Evolutionary conservation across 768 basidiomycete species (phyloP), one percentile per base, ranked within the genome.

Genomic region (Sarcomyxa edulis): DNA sequence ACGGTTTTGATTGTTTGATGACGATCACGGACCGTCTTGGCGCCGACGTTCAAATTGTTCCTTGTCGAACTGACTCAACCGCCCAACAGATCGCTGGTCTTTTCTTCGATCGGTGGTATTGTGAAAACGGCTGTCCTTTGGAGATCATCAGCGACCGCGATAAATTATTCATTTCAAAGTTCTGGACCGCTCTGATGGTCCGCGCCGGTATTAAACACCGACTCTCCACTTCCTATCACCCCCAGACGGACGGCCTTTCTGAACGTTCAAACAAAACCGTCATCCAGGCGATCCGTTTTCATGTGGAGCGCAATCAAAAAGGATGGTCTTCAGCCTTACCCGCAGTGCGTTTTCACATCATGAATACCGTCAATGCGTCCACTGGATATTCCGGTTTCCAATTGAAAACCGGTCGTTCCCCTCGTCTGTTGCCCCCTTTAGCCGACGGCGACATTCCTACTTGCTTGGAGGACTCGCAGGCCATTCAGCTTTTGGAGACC

Each of bases 191-290:
- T n/a, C n/a, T n/a, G n/a, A n/a, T n/a, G n/a, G n/a, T n/a, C n/a
- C n/a, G n/a, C n/a, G 44, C 56, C 3, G 55, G 60, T 1, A 43
- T 54, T 5, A 51, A 58, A 14, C 27, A 59, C 0, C 48, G 51
- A 10, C 49, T 67, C 45, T 65, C 61, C 0, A 54, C 59, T 0
- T 41, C 61, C 0, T 66, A 50, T 25, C 65, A 66, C 16, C 64
- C 62, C 0, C 47, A 68, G 30, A 64, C 55, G 0, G 60, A 67
- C 39, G n/a, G n/a, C n/a, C n/a, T n/a, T n/a, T n/a, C n/a, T n/a
- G n/a, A n/a, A n/a, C n/a, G n/a, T n/a, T n/a, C n/a, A n/a, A n/a
- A n/a, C n/a, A n/a, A n/a, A n/a, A n/a, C n/a, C n/a, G n/a, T n/a
- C n/a, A n/a, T n/a, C n/a, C n/a, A n/a, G n/a, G n/a, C n/a, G n/a